Conservation (phyloP, 2,329 filamentous ascomycete species). For the Monilinia fructicola region DNA sequence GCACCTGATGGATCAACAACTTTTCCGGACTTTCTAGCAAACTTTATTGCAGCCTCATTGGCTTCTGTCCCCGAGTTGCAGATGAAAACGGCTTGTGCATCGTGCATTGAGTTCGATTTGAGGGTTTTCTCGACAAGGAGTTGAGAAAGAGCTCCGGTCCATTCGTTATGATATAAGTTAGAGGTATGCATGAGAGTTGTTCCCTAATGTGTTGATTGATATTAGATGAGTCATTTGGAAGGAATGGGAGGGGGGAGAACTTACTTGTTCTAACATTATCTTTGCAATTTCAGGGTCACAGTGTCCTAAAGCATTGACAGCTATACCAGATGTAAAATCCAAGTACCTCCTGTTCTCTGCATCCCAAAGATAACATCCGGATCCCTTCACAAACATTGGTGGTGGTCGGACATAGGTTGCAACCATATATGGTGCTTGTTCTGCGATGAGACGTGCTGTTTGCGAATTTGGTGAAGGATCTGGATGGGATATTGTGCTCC, state of each 20-base stretch:
- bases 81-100: slow-evolving; percentile 78
- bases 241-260: slow-evolving; percentile 21
- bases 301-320: slow-evolving; percentile 90
- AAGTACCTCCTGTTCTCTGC: slow-evolving; percentile 85
- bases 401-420: slow-evolving; percentile 89
- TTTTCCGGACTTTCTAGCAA: slow-evolving; percentile 88
- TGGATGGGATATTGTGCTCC: slow-evolving; percentile 58
- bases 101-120: slow-evolving; percentile 77
- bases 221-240: slow-evolving; percentile 4
- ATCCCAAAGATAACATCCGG: slow-evolving; percentile 88
- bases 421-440: slow-evolving; percentile 86
- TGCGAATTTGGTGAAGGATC: slow-evolving; percentile 73
- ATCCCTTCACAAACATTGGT: slow-evolving; percentile 84
- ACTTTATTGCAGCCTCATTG: slow-evolving; percentile 97
- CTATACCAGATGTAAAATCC: slow-evolving; percentile 94
- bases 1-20: slow-evolving; percentile 65
- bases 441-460: slow-evolving; percentile 71
- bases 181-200: slow-evolving; percentile 85
- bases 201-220: slow-evolving; percentile 47
- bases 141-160: slow-evolving; percentile 87
- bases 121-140: slow-evolving; percentile 79
- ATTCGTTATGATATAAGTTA: slow-evolving; percentile 96
- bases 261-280: slow-evolving; percentile 75
- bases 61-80: slow-evolving; percentile 97
- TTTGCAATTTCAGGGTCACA: slow-evolving; percentile 76